Evolutionary conservation across 768 basidiomycete genomes (phyloP), one percentile per base, ranked within the genome.

Genomic region (Xerocomus spinulosus): DNA sequence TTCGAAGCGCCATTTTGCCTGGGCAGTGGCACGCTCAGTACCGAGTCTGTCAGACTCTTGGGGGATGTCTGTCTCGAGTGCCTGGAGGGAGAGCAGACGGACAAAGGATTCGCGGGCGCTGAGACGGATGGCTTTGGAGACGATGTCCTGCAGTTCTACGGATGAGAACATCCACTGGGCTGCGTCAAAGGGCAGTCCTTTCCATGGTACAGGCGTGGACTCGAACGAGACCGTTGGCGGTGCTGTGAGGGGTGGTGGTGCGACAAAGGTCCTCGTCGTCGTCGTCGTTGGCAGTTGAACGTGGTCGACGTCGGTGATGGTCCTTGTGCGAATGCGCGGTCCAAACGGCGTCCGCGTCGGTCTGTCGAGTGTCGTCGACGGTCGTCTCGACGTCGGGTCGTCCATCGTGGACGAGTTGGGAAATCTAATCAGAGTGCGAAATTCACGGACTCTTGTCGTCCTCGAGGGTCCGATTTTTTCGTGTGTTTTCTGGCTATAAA

Each of bases 61-160:
- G 0, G 80, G 77, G 4, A 88, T 70, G 51, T 73, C 73, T 21
- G 63, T 70, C 51, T 87, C 85, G 48, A 87, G 70, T 14, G 77
- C 76, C 13, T 84, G 77, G 13, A 78, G 53, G 12, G 85, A 77
- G 18, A 90, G 73, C 9, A 90, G 71, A 4, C 86, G 84, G 42
- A 89, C 78, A 55, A 81, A 85, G 3, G 83, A 81, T 49, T 85
- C 83, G 50, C 75, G 73, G 0, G 84, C 80, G 9, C 84, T 85
- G 17, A 77, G 70, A 13, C 83, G 78, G 54, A 90, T 86, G 5
- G 85, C 83, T 7, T 78, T 73, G 25, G 85, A 82, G 17, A 87
- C 87, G 49, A 87, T 77, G 20, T 77, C 72, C 58, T 88, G 87
- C 25, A 89, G 75, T 52, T 78, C 67, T 13, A 63, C 25, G 1